Evolutionary conservation across 2,329 filamentous ascomycete species (phyloP).

Genomic region (Sodiomyces alkalinus): DNA sequence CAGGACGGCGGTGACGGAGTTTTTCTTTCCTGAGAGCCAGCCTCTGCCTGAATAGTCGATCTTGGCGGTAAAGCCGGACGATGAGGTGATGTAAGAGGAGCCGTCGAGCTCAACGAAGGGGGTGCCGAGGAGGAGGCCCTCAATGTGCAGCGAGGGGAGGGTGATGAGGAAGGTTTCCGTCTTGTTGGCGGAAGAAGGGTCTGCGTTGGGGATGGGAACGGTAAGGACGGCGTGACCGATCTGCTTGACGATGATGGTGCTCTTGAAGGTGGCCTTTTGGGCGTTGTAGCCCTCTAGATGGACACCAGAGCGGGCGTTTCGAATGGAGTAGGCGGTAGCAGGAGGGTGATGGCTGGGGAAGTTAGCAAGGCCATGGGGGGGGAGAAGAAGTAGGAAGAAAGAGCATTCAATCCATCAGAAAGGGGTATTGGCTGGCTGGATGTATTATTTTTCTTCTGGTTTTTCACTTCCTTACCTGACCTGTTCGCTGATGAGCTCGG

Average conservation of each 20-base stretch:
- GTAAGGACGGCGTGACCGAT: conserved; percentile 78
- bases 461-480: conserved; percentile 61
- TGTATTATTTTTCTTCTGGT: too few relatives aligned
- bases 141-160: conserved; percentile 80
- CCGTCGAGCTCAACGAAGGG: conserved; percentile 88
- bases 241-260: conserved; percentile 90
- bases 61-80: conserved; percentile 72
- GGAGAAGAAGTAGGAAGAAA: background rate
- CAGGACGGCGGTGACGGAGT: conserved; percentile 64
- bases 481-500: conserved; percentile 82
- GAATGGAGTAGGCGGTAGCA: conserved; percentile 85
- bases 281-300: conserved; percentile 80
- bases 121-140: conserved; percentile 72
- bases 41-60: conserved; percentile 90
- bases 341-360: conserved; percentile 67
- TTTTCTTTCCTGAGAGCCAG: conserved; percentile 93
- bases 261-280: conserved; percentile 88
- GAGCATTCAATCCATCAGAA: too few relatives aligned
- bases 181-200: conserved; percentile 19
- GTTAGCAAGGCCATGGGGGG: background rate
- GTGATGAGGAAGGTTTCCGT: conserved; percentile 76
- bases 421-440: too few relatives aligned
- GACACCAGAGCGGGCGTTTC: conserved; percentile 72
- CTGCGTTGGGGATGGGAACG: conserved; percentile 34
- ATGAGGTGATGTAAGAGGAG: conserved; percentile 71